Evolutionary conservation across 192 early-diverging fungal species (phyloP), one percentile per base, ranked within the genome.

Genomic region (Helicostylum pulchrum): DNA sequence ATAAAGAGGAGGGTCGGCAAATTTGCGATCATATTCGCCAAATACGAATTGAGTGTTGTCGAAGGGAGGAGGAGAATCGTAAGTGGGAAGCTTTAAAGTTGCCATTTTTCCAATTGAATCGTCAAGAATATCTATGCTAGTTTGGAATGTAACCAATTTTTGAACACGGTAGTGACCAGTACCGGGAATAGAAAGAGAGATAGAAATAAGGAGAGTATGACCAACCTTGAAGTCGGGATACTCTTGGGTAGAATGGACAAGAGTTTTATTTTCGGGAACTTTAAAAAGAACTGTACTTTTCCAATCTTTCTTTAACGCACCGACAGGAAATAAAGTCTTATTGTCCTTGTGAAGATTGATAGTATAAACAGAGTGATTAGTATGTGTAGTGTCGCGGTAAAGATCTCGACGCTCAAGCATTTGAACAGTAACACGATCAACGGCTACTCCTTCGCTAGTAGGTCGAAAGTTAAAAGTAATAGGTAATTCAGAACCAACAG

Each of bases 61-160:
- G 36, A 60, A 60, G 2, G 58, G 58, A 15, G 58, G 44, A 47
- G 58, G 58, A 3, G 12, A 32, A 60, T 60, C 58, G n/a, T 60
- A 60, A 31, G 14, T 15, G 44, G 58, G 58, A 17, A 60, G 44
- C 0, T 46, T 60, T 21, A 60, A 46, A n/a, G 43, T 15, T 21
- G 43, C 43, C 12, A 60, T n/a, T 31, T 46, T 36, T n/a, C 58
- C 21, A 10, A 60, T 36, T 7, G 58, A 43, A 9, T 47, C 34
- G 15, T 60, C 43, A 43, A 60, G 58, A 21, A 60, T 20, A 47
- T 60, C 58, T n/a, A 60, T 60, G 15, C 42, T 36, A 9, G 58
- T 60, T 23, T 60, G 58, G 15, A 26, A 60, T 6, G 58, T 60
- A 20, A 60, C 26, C 42, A 47, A 21, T 21, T 36, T 23, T 47